phyloP scores from a whole-genome alignment of 179 eudicot genomes.

The Beta corolliflora region DNA sequence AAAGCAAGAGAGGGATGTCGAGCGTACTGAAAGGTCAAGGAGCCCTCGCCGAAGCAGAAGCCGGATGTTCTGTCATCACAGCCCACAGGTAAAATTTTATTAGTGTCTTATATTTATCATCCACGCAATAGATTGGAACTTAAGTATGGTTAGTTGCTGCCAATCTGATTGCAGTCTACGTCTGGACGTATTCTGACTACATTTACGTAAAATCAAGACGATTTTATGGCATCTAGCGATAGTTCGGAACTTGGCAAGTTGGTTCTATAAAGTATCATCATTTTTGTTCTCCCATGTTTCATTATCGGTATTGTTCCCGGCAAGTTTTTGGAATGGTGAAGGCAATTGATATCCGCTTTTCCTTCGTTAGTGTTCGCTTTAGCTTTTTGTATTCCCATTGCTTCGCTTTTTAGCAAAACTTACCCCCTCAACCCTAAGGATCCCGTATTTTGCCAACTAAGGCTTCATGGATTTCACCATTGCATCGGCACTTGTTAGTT shows the following conservation, averaged over 20 bases:
- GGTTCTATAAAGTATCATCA: not conserved
- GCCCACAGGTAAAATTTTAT: conserved; percentile 15
- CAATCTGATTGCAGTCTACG: not conserved
- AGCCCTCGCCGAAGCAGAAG: no score
- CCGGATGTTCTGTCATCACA: conserved; percentile 11
- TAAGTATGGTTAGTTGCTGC: not conserved
- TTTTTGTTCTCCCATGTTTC: not conserved
- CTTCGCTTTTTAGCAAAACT: not conserved
- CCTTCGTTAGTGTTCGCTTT: not conserved
- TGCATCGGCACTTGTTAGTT: no score
- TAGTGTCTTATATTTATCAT: not conserved
- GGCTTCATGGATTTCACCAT: no score
- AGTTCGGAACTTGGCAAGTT: conserved; percentile 23
- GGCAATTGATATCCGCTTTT: not conserved
- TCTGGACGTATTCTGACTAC: conserved; percentile 6
- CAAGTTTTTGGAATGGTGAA: not conserved
- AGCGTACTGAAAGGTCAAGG: no score
- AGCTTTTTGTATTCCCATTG: not conserved
- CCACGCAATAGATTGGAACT: not conserved
- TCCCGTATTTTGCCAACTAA: no score
- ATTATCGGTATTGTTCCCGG: not conserved
- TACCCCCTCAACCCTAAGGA: no score
- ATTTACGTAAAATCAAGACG: conserved; percentile 9
- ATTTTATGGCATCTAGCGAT: conserved; percentile 2
- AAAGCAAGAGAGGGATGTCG: no score